Evolutionary conservation across 2,329 filamentous ascomycete species (phyloP), one percentile per base, ranked within the genome.

Genomic region (Sporothrix mexicana): DNA sequence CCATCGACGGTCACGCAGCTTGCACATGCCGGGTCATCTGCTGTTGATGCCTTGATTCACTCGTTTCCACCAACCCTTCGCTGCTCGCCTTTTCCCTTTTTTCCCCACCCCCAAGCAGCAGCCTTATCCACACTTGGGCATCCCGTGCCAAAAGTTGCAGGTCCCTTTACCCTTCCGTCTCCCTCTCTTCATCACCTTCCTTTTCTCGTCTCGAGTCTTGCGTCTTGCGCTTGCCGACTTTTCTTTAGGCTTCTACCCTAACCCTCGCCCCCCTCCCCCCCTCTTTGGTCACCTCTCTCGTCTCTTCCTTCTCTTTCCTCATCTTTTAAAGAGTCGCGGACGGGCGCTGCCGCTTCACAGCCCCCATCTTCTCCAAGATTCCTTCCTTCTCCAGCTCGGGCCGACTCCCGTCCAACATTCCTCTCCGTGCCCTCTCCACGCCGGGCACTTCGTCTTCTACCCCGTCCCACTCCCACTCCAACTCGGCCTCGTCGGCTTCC

Each of bases 301-400:
- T 30, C 45, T 3, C 30, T 41, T 62, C 36, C 57, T n/a, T 57
- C 43, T 70, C 51, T 59, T 10, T 30, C 30, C 7, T 43, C 9
- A 20, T 17, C 12, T 20, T 64, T 68, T 53, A 45, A 57, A 71
- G 25, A 66, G 55, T 76, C 83, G 86, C 86, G 84, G 87, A 86
- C 82, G 84, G 88, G 91, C 87, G 91, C 91, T 93, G 91, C 90
- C 90, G 88, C 87, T 83, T 83, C 83, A 88, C 92, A 95, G 93
- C 92, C 91, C 77, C 90, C 87, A 87, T 82, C 81, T 83, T 86
- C 86, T 88, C 87, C 94, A 98, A 90, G 84, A 98, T 98, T 97
- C 88, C 93, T 90, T 73, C 74, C 23, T 87, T 90, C 80, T 85
- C 88, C 88, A 87, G 83, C 77, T 86, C 83, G 78, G 87, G 87